phyloP scores from a whole-genome alignment of 2,329 filamentous ascomycete species.

The Venturia pyrina region DNA sequence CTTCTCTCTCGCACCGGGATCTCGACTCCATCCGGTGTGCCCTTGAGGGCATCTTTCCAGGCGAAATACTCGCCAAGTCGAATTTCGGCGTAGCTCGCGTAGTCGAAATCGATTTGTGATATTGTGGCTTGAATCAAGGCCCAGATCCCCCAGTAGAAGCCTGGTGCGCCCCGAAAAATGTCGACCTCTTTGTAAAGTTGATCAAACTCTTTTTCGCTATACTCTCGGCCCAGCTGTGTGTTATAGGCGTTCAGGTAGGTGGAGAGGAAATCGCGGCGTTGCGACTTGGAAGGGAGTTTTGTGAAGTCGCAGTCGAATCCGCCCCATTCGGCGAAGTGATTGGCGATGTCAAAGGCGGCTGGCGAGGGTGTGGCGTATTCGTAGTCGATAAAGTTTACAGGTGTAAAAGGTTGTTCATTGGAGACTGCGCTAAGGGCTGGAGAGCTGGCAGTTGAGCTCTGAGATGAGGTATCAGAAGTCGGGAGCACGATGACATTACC shows the following conservation, averaged over 20 bases:
- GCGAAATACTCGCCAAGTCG: slow-evolving; percentile 86
- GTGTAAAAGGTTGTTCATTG: slow-evolving; percentile 21
- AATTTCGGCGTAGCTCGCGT: slow-evolving; percentile 79
- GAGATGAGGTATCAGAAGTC: slow-evolving; percentile 14
- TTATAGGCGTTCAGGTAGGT: slow-evolving; percentile 72
- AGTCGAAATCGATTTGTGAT: slow-evolving; percentile 94
- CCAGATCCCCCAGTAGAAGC: slow-evolving; percentile 91
- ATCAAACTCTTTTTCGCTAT: slow-evolving; percentile 45
- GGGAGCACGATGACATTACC: slow-evolving; percentile 88
- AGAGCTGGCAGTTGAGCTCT: slow-evolving; percentile 14
- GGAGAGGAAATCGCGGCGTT: slow-evolving; percentile 69
- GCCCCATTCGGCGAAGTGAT: slow-evolving; percentile 98
- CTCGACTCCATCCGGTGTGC: slow-evolving; percentile 46
- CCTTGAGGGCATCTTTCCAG: slow-evolving; percentile 61
- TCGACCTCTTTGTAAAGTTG: slow-evolving; percentile 75
- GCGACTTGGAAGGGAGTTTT: slow-evolving; percentile 65
- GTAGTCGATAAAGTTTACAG: slow-evolving; percentile 89
- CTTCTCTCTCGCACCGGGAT: slow-evolving; percentile 66
- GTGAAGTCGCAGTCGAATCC: slow-evolving; percentile 91
- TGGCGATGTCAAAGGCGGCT: slow-evolving; percentile 90
- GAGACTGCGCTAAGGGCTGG: slow-evolving; percentile 22
- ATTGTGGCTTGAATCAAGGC: slow-evolving; percentile 89
- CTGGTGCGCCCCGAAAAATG: slow-evolving; percentile 76
- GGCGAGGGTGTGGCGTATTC: slow-evolving; percentile 94
- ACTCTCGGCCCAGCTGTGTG: slow-evolving; percentile 26